Base-by-base conservation (phyloP, 75 land plant genomes). In the Sequoia sempervirens region DNA sequence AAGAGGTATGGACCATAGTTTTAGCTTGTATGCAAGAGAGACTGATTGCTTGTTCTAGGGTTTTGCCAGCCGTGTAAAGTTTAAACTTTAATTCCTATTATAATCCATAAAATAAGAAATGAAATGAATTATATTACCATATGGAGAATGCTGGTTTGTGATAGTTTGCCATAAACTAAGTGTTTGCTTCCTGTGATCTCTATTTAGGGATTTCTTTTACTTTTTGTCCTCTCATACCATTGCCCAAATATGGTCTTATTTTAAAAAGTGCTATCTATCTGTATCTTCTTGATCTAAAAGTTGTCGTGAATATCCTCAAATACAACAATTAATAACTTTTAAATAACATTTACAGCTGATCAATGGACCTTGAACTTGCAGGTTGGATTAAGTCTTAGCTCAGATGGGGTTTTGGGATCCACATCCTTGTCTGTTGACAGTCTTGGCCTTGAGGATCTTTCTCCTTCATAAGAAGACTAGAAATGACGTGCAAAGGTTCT, bases 351-450 rank as follows among this genome's bases (percentile, higher is more conserved):
- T 38, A 40, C 43, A 28, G 28, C 80, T 78, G 46, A 78, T 78
- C 30, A 78, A 78, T n/a, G 4, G 10, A 13, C 45, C 30, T 26
- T 70, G 73, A 70, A 72, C 82, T 80, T 80, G 87, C 94, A 93
- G 94, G 90, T 91, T 91, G 91, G 91, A 75, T 86, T 93, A 75
- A 88, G 87, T 66, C 84, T 93, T 26, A 91, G 82, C 81, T 85
- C 94, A 7, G 94, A 93, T 14, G 94, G 94, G 36, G 87, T 91
- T 13, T 81, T 93, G 82, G 92, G 90, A n/a, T 86, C 88, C n/a
- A 17, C 92, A 10, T 88, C 88, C 41, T 87, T 91, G 83, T 90
- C 89, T 38, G 91, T 72, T 23, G 90, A 88, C 43, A 92, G 90
- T 70, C 4, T 91, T 61, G 92, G 89, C 78, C 68, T 92, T 12